Evolutionary conservation across 345 rosid genomes (phyloP).

Genomic region (Carallia brachiata): DNA sequence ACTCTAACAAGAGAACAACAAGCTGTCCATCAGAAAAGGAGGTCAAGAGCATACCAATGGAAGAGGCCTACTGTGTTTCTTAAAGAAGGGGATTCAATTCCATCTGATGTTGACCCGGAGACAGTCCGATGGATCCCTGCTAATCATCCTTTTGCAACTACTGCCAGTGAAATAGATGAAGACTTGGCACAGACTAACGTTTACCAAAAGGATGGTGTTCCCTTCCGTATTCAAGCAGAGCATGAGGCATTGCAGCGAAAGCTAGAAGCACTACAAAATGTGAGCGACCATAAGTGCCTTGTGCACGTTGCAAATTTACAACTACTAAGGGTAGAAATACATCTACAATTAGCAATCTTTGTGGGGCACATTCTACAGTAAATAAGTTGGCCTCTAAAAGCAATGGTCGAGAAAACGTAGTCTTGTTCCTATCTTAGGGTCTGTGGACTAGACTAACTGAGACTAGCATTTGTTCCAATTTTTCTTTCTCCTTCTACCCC

Average conservation of each 20-base stretch:
- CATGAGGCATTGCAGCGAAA: slow-evolving; percentile 88
- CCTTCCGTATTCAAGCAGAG: slow-evolving; percentile 85
- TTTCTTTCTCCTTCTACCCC: no score
- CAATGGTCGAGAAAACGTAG: no score
- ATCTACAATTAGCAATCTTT: background rate
- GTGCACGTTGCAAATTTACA: background rate
- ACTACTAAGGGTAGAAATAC: background rate
- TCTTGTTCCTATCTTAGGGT: no score
- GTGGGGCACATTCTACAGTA: no score
- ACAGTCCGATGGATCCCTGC: slow-evolving; percentile 98
- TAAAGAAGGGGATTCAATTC: slow-evolving; percentile 85
- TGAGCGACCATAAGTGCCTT: slow-evolving; percentile 24
- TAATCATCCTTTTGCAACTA: slow-evolving; percentile 96
- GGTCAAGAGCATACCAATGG: slow-evolving; percentile 97
- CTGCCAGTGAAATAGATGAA: slow-evolving; percentile 78
- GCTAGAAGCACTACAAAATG: slow-evolving; percentile 79
- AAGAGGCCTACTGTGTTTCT: slow-evolving; percentile 84
- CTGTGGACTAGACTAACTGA: no score
- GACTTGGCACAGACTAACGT: slow-evolving; percentile 89
- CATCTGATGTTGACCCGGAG: slow-evolving; percentile 89
- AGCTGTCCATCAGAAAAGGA: slow-evolving; percentile 76
- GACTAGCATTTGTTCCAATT: no score
- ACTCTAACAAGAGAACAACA: slow-evolving; percentile 78
- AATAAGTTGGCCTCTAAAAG: no score
- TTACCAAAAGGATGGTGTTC: slow-evolving; percentile 90